Evolutionary conservation across 192 early-diverging fungal species (phyloP).

Genomic region (Coemansia sp.): DNA sequence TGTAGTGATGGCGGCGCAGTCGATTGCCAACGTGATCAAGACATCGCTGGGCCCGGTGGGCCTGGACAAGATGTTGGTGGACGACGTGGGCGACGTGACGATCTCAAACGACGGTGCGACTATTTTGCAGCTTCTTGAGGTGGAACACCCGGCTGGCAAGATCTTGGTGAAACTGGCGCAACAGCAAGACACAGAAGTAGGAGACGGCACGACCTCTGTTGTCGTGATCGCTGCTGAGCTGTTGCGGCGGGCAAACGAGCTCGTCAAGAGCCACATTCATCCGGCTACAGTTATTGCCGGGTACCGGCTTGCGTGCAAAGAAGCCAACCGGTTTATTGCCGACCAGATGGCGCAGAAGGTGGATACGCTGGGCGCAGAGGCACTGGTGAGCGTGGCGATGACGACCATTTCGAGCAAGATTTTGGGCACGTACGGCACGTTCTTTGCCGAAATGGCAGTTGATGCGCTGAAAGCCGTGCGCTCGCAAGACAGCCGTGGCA

Average conservation of each 20-base stretch:
- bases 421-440: slow-evolving; percentile 95
- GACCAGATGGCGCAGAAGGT: slow-evolving; percentile 96
- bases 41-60: slow-evolving; percentile 98
- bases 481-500: slow-evolving; percentile 76
- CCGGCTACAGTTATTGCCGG: slow-evolving; percentile 99
- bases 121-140: slow-evolving; percentile 94
- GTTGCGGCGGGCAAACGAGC: slow-evolving; percentile 91
- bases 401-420: slow-evolving; percentile 98
- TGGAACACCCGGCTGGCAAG: slow-evolving; percentile 97
- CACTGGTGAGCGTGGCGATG: slow-evolving; percentile 95
- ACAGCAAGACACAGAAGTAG: slow-evolving; percentile 99
- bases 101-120: slow-evolving; percentile 99
- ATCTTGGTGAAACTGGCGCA: slow-evolving; percentile 98
- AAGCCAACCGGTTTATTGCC: slow-evolving; percentile 97
- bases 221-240: slow-evolving; percentile 99
- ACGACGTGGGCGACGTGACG: slow-evolving; percentile 99
- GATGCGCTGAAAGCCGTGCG: slow-evolving; percentile 94
- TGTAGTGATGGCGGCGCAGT: slow-evolving; percentile 89
- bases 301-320: slow-evolving; percentile 93
- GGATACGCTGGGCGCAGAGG: slow-evolving; percentile 88
- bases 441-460: slow-evolving; percentile 95
- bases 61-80: slow-evolving; percentile 99
- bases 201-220: slow-evolving; percentile 98
- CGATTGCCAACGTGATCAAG: slow-evolving; percentile 98
- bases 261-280: slow-evolving; percentile 99